Evolutionary conservation across 1,284 basidiomycete genomes (phyloP).

Genomic region (Sparassis latifolia): DNA sequence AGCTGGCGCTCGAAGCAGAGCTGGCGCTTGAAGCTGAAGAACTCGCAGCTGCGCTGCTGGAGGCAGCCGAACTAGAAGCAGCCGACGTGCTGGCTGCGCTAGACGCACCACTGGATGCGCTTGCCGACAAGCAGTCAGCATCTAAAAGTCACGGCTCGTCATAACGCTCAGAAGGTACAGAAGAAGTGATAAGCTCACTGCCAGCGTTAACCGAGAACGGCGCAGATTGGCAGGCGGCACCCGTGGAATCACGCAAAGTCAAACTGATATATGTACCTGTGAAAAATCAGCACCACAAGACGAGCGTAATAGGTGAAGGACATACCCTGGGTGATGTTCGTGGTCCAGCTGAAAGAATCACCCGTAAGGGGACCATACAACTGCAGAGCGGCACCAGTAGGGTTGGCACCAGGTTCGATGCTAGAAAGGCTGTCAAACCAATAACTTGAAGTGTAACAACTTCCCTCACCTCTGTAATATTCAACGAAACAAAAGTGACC

Average conservation of each 20-base stretch:
- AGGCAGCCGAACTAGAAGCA: background rate
- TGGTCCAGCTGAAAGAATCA: constrained; percentile 22
- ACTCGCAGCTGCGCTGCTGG: background rate
- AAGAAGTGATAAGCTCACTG: constrained; percentile 26
- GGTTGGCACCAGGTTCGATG: constrained; percentile 18
- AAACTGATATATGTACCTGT: constrained; percentile 45
- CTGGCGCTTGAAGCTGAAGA: constrained; percentile 3
- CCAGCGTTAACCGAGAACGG: constrained; percentile 41
- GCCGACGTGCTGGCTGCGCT: background rate
- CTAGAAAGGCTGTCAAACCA: constrained; percentile 5
- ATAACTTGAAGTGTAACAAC: no score
- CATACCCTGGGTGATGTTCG: constrained; percentile 20
- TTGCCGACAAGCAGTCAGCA: constrained; percentile 26
- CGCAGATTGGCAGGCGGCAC: constrained; percentile 39
- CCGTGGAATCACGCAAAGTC: constrained; percentile 45
- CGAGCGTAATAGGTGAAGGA: background rate
- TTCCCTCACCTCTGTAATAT: no score
- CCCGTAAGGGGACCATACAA: constrained; percentile 17
- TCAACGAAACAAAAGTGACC: background rate
- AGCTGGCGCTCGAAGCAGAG: constrained; percentile 18
- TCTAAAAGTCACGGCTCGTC: constrained; percentile 17
- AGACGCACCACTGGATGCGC: constrained; percentile 7
- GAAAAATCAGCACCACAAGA: background rate
- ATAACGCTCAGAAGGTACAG: background rate
- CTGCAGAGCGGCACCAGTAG: constrained; percentile 19